Base-by-base conservation (phyloP, 2,329 filamentous ascomycete species). In the Colletotrichum sansevieriae region DNA sequence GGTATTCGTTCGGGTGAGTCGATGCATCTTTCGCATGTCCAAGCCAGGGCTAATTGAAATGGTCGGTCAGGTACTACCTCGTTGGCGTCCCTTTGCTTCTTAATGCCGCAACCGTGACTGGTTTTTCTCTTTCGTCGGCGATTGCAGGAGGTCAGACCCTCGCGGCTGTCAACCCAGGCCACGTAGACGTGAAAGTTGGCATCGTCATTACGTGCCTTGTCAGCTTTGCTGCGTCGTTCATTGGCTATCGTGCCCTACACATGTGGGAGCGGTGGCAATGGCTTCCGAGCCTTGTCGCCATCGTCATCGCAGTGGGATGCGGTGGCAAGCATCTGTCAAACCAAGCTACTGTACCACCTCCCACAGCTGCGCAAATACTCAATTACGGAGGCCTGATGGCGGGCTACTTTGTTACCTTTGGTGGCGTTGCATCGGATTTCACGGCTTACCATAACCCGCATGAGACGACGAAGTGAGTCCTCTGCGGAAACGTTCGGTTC, bases 51-150 rank as follows among this genome's bases (percentile, higher is more conserved):
- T 58, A 44, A 65, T 59, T 58, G 46, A 54, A 37, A 15, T 15
- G 54, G 35, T 11, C 56, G n/a, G n/a, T 41, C 35, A 81, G 82
- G 1, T 74, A 82, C 15, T 87, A 87, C 75, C 78, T 87, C 9
- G 83, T 85, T 18, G 83, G 80, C 0, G 75, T 89, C 3, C 81
- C 86, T 2, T 78, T 87, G 8, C 73, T 89, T 13, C 76, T 89
- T 4, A 89, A 88, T 64, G 81, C 87, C 3, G 85, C 85, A 12
- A 89, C 86, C 0, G 78, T 89, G 5, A 87, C 84, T 1, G 87
- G 87, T 2, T 90, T 89, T 75, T 84, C 84, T 3, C 81, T 90
- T 25, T 79, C 89, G 44, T 83, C 84, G n/a, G 81, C 83, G 33
- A 83, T 90, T 20, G 83, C 89, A 52, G 86, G 85, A 51, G 88